phyloP scores from a whole-genome alignment of 345 rosid genomes.

The Carallia pectinifolia region DNA sequence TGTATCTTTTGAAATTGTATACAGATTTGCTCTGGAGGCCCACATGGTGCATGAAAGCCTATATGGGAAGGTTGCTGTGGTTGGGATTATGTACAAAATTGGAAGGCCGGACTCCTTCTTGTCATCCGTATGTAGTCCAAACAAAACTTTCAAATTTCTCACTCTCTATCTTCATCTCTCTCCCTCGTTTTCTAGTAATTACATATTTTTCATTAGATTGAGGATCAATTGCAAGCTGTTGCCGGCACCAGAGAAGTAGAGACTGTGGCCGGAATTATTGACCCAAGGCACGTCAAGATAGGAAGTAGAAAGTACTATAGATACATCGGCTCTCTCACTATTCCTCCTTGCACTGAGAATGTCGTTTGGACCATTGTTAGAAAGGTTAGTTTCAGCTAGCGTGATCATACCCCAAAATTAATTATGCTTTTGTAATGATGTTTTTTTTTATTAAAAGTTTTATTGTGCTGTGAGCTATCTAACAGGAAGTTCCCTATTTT shows the following conservation, averaged over 20 bases:
- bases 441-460: too few relatives aligned
- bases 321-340: conserved; percentile 75
- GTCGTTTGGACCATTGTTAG: conserved; percentile 62
- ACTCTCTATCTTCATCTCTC: background rate
- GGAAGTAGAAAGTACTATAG: conserved; percentile 65
- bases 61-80: conserved; percentile 53
- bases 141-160: background rate
- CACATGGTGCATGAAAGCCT: conserved; percentile 69
- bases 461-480: too few relatives aligned
- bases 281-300: conserved; percentile 48
- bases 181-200: background rate
- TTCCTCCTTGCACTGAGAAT: conserved; percentile 79
- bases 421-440: too few relatives aligned
- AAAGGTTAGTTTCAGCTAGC: conserved; percentile 36
- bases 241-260: conserved; percentile 29
- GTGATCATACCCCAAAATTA: too few relatives aligned
- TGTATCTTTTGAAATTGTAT: background rate
- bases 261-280: conserved; percentile 39
- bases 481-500: too few relatives aligned
- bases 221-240: conserved; percentile 30
- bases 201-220: conserved; percentile 31
- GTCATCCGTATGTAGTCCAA: conserved; percentile 31
- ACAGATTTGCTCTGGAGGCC: conserved; percentile 56
- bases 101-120: conserved; percentile 65
- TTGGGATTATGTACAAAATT: conserved; percentile 56